Conservation (phyloP, 495 filamentous ascomycete species). For the Talaromyces wortmannii region DNA sequence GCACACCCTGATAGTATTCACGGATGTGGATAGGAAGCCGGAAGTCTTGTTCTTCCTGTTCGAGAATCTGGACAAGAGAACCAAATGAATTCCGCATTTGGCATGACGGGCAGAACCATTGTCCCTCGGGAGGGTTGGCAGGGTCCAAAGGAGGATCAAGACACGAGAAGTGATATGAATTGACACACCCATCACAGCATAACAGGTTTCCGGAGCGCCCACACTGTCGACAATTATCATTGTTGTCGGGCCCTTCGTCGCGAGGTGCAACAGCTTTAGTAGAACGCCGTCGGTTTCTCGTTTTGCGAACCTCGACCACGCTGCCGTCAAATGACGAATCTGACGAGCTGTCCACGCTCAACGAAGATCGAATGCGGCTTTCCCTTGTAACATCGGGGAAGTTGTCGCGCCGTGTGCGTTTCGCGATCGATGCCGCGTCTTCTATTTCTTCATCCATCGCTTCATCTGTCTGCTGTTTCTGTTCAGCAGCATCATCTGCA, state of each 20-base stretch:
- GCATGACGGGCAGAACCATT: conserved; percentile 84
- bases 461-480: conserved; percentile 8
- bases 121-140: conserved; percentile 55
- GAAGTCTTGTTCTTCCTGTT: conserved; percentile 67
- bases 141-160: conserved; percentile 68
- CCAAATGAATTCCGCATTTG: conserved; percentile 49
- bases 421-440: conserved; percentile 8
- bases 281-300: conserved; percentile 10
- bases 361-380: conserved; percentile 19
- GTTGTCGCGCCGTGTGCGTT: conserved; percentile 21
- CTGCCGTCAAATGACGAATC: conserved; percentile 4
- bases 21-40: conserved; percentile 59
- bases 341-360: conserved; percentile 6
- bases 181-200: conserved; percentile 86
- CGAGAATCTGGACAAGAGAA: conserved; percentile 48
- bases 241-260: conserved; percentile 54
- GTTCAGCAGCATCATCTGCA: conserved; percentile 3
- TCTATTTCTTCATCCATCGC: conserved; percentile 5
- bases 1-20: conserved; percentile 67
- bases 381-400: conserved; percentile 11
- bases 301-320: neutral
- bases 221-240: conserved; percentile 82
- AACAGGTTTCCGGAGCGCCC: conserved; percentile 73
- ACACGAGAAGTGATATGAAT: conserved; percentile 83
- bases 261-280: neutral